Percentiles rank a stretch among this genome's conserved stretches.
Evolutionary conservation across 139 green algal genomes (phyloP).

Genomic region (Yamagishiella unicocca): DNA sequence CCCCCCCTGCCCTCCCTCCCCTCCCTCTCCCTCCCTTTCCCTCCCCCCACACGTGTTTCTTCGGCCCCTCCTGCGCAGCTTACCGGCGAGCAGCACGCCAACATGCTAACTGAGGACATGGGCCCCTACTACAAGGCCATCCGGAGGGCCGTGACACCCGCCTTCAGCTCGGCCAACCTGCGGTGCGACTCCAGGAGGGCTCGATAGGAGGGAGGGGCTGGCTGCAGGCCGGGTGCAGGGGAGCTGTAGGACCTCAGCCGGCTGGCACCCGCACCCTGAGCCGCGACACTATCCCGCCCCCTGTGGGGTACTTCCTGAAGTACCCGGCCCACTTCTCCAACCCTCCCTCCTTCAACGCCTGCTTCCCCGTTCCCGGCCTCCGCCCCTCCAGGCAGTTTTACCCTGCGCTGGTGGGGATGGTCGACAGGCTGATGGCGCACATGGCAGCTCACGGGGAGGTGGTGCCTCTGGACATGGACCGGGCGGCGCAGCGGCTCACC

Average conservation of each 20-base stretch:
- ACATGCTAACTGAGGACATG: background rate
- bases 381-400: background rate
- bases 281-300: too few species aligned
- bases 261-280: too few species aligned
- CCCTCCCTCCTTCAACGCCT: too few species aligned
- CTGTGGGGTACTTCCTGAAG: too few species aligned
- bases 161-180: slow-evolving; percentile 5
- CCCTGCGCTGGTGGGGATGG: slow-evolving; percentile 8
- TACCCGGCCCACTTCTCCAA: too few species aligned
- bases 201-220: too few species aligned
- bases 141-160: background rate
- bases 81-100: background rate
- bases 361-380: background rate
- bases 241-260: too few species aligned
- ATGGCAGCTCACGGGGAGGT: background rate
- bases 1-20: background rate
- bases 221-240: too few species aligned
- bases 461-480: slow-evolving; percentile 36
- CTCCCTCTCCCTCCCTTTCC: too few species aligned
- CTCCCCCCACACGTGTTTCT: too few species aligned
- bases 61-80: too few species aligned
- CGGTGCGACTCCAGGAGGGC: too few species aligned
- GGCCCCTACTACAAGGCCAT: background rate
- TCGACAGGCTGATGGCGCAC: slow-evolving; percentile 7
- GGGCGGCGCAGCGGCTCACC: slow-evolving; percentile 22